Percentiles rank a stretch among this genome's conserved stretches.
phyloP scores from a whole-genome alignment of 2,329 filamentous ascomycete genomes.

The Westerdykella ornata region DNA sequence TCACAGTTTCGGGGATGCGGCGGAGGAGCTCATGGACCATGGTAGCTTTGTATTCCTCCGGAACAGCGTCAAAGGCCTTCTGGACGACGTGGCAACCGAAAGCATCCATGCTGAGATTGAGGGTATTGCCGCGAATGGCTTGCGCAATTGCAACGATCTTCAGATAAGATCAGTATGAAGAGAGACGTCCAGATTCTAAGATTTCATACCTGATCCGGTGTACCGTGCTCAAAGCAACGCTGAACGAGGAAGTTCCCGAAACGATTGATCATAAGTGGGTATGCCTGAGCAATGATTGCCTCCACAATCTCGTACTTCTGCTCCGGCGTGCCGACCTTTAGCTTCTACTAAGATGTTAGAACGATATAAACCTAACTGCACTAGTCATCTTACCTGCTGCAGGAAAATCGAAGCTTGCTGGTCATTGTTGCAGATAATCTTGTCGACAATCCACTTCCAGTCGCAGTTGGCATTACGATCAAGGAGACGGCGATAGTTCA shows the following conservation, averaged over 20 bases:
- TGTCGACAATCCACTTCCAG: slow-evolving; percentile 99
- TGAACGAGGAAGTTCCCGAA: slow-evolving; percentile 99
- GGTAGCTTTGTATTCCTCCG: slow-evolving; percentile 93
- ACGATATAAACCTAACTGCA: background rate
- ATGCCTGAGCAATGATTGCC: slow-evolving; percentile 89
- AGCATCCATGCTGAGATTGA: slow-evolving; percentile 94
- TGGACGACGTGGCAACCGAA: slow-evolving; percentile 98
- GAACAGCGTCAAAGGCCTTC: slow-evolving; percentile 96
- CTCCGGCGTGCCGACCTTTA: slow-evolving; percentile 89
- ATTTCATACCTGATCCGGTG: slow-evolving; percentile 61
- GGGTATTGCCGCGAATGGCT: slow-evolving; percentile 85
- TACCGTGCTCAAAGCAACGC: slow-evolving; percentile 97
- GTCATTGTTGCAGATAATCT: slow-evolving; percentile 98
- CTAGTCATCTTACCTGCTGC: slow-evolving; percentile 55
- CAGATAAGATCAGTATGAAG: slow-evolving; percentile 22
- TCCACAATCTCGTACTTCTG: slow-evolving; percentile 98
- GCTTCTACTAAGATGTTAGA: slow-evolving; percentile 51
- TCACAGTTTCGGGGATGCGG: slow-evolving; percentile 93
- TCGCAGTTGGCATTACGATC: slow-evolving; percentile 96
- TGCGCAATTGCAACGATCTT: slow-evolving; percentile 79
- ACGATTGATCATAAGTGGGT: slow-evolving; percentile 93
- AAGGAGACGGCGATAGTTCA: slow-evolving; percentile 91
- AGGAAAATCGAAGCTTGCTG: slow-evolving; percentile 98
- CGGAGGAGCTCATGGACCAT: slow-evolving; percentile 98
- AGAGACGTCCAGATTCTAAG: background rate